Percentiles rank a stretch among this genome's conserved stretches.
Evolutionary conservation across 164 flowering plant species (phyloP).

Genomic region (Macadamia tetraphylla): DNA sequence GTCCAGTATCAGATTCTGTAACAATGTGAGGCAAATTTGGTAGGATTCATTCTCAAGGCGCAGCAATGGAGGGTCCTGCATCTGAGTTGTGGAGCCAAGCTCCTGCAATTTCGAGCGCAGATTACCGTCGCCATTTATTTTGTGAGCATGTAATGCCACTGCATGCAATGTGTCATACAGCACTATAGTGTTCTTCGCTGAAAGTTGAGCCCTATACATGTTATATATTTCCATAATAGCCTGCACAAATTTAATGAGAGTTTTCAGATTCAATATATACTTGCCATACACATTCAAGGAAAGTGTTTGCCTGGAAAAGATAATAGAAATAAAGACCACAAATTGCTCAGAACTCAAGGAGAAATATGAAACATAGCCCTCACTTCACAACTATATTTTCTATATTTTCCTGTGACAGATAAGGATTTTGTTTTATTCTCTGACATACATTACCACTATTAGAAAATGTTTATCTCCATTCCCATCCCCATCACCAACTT

Average conservation of each 20-base stretch:
- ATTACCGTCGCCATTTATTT: conserved; percentile 49
- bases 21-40: conserved; percentile 79
- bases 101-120: conserved; percentile 80
- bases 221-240: conserved; percentile 91
- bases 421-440: too few relatives aligned
- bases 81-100: conserved; percentile 71
- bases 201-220: conserved; percentile 70
- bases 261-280: conserved; percentile 5
- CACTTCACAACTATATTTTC: too few relatives aligned
- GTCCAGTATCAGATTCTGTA: conserved; percentile 78
- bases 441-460: too few relatives aligned
- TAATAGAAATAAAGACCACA: too few relatives aligned
- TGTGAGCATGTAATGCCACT: conserved; percentile 81
- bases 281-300: neutral
- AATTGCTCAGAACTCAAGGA: too few relatives aligned
- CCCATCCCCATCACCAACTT: too few relatives aligned
- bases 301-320: too few relatives aligned
- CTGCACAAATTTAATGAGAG: conserved; percentile 34
- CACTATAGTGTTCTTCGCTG: conserved; percentile 52
- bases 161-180: conserved; percentile 70
- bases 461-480: too few relatives aligned
- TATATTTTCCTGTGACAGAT: too few relatives aligned
- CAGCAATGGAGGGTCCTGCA: conserved; percentile 94
- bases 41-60: conserved; percentile 92
- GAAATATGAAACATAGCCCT: too few relatives aligned